Base-by-base conservation (phyloP, 345 rosid species). In the Dovyalis caffra region DNA sequence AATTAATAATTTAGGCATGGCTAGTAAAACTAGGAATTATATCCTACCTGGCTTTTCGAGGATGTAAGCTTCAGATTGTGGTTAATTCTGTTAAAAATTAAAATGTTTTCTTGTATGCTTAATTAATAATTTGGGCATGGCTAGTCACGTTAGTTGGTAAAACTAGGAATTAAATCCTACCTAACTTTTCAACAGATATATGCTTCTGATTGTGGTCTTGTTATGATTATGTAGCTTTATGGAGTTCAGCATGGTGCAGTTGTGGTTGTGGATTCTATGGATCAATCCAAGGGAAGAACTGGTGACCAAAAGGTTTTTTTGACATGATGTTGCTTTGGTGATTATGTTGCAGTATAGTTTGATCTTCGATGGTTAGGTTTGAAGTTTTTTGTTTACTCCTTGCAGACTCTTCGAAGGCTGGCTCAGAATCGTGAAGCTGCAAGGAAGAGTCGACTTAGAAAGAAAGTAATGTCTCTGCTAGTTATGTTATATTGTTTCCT, bases 381-480 rank as follows among this genome's bases (percentile, higher is more conserved):
- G 8, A 32, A 25, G 23, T 58, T 65, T 58, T 69, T 77, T 62
- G 51, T 8, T 45, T 47, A 11, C 40, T 60, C 60, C 60, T 62
- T 65, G 64, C 84, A 94, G 97, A 81, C 83, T 3, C 94, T 94
- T 65, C 83, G 97, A 47, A 80, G 99, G 84, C 77, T 94, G 70
- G 97, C 97, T 67, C 99, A 94, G 79, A 92, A 94, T 80, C 83
- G 99, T n/a, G 99, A 94, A 78, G 99, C 97, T 77, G 99, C 97
- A 7, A 90, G 94, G 83, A 94, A 90, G 84, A 91, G 97, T 78
- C 87, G 99, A 32, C 83, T 92, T 69, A 87, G 99, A 81, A 94
- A 94, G 79, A 94, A 94, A 82, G 99, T 92, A 87, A 77, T 73
- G 71, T 37, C 29, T 71, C 23, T 66, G 18, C 38, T 69, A 5